These are phyloP conservation scores for Blumeriella jaapii DNA, from an alignment of 2,329 filamentous ascomycete species.

Conservation along the genomic window DNA sequence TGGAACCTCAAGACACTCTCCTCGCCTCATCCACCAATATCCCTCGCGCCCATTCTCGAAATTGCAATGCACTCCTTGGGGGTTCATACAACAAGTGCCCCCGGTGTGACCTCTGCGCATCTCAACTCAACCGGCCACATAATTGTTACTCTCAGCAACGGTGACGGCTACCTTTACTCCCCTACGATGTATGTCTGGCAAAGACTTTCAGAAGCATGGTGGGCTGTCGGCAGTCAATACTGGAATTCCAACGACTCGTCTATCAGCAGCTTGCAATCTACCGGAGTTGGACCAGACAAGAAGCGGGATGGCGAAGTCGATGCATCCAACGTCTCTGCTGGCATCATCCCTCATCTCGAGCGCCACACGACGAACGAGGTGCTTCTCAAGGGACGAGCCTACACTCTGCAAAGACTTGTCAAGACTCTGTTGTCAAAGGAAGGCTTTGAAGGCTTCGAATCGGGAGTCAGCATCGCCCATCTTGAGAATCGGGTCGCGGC, in stretches of 20 bases:
- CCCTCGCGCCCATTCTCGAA: slow-evolving; percentile 78
- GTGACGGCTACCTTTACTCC: slow-evolving; percentile 87
- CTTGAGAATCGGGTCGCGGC: slow-evolving; percentile 90
- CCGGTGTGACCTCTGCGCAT: slow-evolving; percentile 81
- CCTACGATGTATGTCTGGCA: slow-evolving; percentile 84
- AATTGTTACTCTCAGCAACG: slow-evolving; percentile 84
- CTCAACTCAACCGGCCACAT: slow-evolving; percentile 81
- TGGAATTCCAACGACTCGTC: slow-evolving; percentile 97
- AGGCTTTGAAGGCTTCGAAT: slow-evolving; percentile 86
- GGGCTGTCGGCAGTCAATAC: slow-evolving; percentile 94
- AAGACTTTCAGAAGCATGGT: slow-evolving; percentile 92
- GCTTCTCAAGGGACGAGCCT: slow-evolving; percentile 80
- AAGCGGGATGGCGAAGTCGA: slow-evolving; percentile 36
- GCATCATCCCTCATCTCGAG: slow-evolving; percentile 87
- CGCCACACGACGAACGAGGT: slow-evolving; percentile 91
- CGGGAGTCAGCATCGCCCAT: slow-evolving; percentile 83
- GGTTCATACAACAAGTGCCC: slow-evolving; percentile 62
- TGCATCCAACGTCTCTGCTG: slow-evolving; percentile 62
- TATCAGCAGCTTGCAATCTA: slow-evolving; percentile 66
- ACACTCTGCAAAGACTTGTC: slow-evolving; percentile 81
- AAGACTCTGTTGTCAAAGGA: slow-evolving; percentile 80
- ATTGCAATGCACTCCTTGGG: slow-evolving; percentile 71
- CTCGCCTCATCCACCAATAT: slow-evolving; percentile 81
- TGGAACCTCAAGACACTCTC: slow-evolving; percentile 83
- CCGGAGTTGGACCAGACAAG: slow-evolving; percentile 48